Base-by-base conservation (phyloP, 2,329 filamentous ascomycete genomes). In the Xylariaceae sp. region DNA sequence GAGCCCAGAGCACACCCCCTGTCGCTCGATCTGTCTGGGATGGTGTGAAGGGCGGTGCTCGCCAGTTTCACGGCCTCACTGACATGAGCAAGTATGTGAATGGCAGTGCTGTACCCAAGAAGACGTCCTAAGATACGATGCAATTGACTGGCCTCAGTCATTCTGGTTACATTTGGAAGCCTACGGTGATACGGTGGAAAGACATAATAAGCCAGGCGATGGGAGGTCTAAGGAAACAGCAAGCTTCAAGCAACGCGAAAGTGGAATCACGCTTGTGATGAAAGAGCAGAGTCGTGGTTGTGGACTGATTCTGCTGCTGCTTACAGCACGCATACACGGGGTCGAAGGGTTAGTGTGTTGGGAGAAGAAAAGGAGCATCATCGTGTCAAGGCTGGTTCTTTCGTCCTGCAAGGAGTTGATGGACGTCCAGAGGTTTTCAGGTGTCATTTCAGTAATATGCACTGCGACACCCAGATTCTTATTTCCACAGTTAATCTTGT, bases 1-100 rank as follows among this genome's bases (percentile, higher is more conserved):
- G 89, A 40, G 86, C 89, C 57, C 90, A 95, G 75, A 87, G 85
- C 63, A 89, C 86, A 13, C 89, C 89, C 19, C 89, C 90, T 1
- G 81, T 73, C 19, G 85, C 83, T 42, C 80, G 87, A 57, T 81
- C 91, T 62, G 79, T 76, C 39, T 97, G 91, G 91, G 84, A 85
- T 42, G 75, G 71, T 30, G 71, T 89, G 67, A 96, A 96, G 83
- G 73, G 72, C 48, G 66, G 76, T 36, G 74, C 82, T 39, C 77
- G 80, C 63, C 83, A 90, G 68, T 89, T 83, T 59, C 83, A 89
- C 62, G 82, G 89, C 55, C 76, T 76, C 41, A 95, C 90, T 31
- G 88, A 96, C 60, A 60, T 89, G 55, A 79, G 77, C 68, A 83
- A 81, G 64, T 93, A 91, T 68, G 64, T 81, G 49, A 73, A 73